These are phyloP conservation scores for Penicillium malachiteum DNA, from an alignment of 495 filamentous ascomycete genomes.

Conservation along the genomic window DNA sequence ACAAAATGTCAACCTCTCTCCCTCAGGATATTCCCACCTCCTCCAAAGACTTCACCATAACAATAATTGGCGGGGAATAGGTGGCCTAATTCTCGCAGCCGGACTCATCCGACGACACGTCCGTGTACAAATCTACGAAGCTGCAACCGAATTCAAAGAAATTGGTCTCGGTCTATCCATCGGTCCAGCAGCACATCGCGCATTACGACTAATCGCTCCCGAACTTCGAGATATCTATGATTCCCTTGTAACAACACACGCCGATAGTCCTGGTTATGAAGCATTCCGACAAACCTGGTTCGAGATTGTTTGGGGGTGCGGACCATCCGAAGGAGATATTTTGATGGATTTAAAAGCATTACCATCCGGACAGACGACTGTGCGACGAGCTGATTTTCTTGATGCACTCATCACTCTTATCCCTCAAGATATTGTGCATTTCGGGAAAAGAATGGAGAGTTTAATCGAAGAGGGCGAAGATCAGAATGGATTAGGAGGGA, in stretches of 20 bases:
- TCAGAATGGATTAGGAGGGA: neutral
- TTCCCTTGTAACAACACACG: conserved; percentile 30
- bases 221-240: conserved; percentile 34
- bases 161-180: conserved; percentile 61
- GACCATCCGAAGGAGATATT: conserved; percentile 21
- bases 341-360: conserved; percentile 33
- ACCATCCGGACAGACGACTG: conserved; percentile 33
- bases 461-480: conserved; percentile 17
- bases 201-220: conserved; percentile 51
- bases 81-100: conserved; percentile 55
- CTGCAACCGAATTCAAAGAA: conserved; percentile 49
- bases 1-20: no score
- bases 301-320: conserved; percentile 27
- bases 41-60: conserved; percentile 39
- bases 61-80: conserved; percentile 63
- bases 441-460: conserved; percentile 33
- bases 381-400: conserved; percentile 58
- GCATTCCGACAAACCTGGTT: conserved; percentile 25
- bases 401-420: conserved; percentile 57
- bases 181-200: conserved; percentile 56
- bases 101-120: conserved; percentile 53
- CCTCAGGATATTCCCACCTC: neutral
- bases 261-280: conserved; percentile 29
- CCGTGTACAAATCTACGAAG: conserved; percentile 55
- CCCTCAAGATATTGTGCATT: conserved; percentile 40